Evolutionary conservation across 805 yeast genomes (phyloP), one percentile per base, ranked within the genome.

Genomic region (Brettanomyces bruxellensis): DNA sequence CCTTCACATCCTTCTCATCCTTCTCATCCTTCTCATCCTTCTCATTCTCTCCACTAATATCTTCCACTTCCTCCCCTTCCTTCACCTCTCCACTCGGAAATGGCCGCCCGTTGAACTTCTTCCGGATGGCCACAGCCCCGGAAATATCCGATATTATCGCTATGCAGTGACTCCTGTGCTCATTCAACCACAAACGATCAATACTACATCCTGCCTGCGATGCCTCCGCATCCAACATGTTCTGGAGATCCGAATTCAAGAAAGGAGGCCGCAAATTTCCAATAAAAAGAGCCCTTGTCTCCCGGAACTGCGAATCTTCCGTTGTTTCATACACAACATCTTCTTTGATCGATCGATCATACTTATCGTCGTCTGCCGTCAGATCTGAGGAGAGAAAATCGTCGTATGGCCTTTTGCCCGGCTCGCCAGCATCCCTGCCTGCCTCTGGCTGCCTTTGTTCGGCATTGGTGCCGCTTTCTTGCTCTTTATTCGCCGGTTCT

Each of bases 141-240:
- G 65, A 65, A 45, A 66, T 65, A 36, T 64, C 65, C 42, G 67
- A 62, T 14, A 66, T 62, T 41, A 72, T 57, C 24, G 72, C 70
- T 30, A 70, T 66, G 30, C 69, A 70, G 51, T 72, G 76, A 6
- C 74, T 60, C 52, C 73, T 52, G 34, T 62, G 53, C 38, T 62
- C 51, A 49, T 68, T 71, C 45, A 72, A 55, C 76, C 76, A 72
- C 4, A 73, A 73, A 42, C 76, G 55, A 49, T 71, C 75, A 25
- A 72, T 57, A 2, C 51, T 50, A 35, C 60, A 58, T 3, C 48
- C 45, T 5, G 56, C 49, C 12, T 49, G 50, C 23, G 58, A 47
- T 4, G 69, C 65, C 42, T 65, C 55, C 13, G 55, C 57, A 40
- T 61, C 62, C 45, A 72, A 48, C 48, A 65, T 49, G 23, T 57